Evolutionary conservation across 2,329 filamentous ascomycete genomes (phyloP), one percentile per base, ranked within the genome.

Genomic region (Hortaea werneckii): DNA sequence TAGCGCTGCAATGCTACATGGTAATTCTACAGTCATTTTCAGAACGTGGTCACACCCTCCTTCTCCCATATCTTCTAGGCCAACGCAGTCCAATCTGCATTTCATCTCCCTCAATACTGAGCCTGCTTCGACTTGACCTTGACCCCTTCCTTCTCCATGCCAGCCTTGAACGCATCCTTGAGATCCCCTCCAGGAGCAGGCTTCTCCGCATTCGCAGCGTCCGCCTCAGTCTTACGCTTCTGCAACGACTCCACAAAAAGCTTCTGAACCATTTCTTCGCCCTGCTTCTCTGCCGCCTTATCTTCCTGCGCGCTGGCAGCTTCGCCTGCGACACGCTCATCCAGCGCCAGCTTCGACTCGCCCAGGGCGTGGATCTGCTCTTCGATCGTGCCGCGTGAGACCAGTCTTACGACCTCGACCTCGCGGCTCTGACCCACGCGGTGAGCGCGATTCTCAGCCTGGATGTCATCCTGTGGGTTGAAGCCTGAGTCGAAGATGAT

Each of bases 381-480:
- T 65, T 98, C 92, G 28, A 98, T 86, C 0, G 90, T 94, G 46
- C 76, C 78, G 46, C 75, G 77, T 0, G 85, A 85, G 44, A 98
- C 83, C 1, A 98, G 75, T 29, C 88, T 76, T 37, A 95, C 80
- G 37, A 98, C 85, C 62, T 98, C 90, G 1, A 98, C 92, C 32
- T 90, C 84, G 11, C 86, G 75, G 29, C 79, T 89, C 70, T 98
- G 92, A 0, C 92, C 92, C 6, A 98, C 86, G 10, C 92, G 83
- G 67, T 98, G 92, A 0, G 92, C 92, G 12, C 92, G 82, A 64
- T 98, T 96, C 71, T 96, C 92, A 0, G 92, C 92, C 65, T 98
- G 92, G n/a, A 95, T 82, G 61, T 98, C 92, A 56, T 96, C 90
- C 62, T 98, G 92, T 0, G 92, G 92, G 57, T 98, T 98, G 69